phyloP scores from a whole-genome alignment of 768 basidiomycete genomes.

The Scleroderma citrinum region DNA sequence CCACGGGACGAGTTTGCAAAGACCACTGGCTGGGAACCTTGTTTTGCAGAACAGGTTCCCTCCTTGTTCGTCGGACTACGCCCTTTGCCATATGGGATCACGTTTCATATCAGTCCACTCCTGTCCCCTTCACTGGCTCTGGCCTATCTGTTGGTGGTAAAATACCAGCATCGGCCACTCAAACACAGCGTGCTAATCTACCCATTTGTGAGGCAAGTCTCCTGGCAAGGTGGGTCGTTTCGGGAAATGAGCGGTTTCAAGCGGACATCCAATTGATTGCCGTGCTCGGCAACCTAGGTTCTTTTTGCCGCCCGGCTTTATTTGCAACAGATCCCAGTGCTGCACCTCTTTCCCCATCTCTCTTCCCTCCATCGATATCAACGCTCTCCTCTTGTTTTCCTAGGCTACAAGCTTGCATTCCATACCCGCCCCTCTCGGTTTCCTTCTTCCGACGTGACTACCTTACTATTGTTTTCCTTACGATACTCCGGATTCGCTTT shows the following conservation, averaged over 20 bases:
- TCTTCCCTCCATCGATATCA: slow-evolving; percentile 27
- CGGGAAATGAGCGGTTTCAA: slow-evolving; percentile 30
- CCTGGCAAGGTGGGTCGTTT: too few species aligned
- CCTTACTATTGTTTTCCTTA: slow-evolving; percentile 8
- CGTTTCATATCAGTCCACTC: too few species aligned
- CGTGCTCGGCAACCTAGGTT: slow-evolving; percentile 33
- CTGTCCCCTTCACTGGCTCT: too few species aligned
- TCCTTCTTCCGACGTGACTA: slow-evolving; percentile 1
- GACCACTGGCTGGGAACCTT: too few species aligned
- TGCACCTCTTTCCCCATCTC: slow-evolving; percentile 22
- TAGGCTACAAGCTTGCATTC: slow-evolving; percentile 1
- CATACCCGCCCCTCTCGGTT: slow-evolving; percentile 1
- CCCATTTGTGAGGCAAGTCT: neutral
- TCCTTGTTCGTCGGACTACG: too few species aligned
- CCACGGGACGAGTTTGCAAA: too few species aligned
- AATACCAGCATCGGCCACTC: too few species aligned
- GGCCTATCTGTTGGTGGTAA: too few species aligned
- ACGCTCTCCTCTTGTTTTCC: slow-evolving; percentile 11
- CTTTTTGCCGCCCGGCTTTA: slow-evolving; percentile 34
- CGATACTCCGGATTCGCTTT: slow-evolving; percentile 18
- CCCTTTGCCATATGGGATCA: too few species aligned
- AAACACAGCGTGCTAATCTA: too few species aligned
- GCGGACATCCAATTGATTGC: slow-evolving; percentile 33
- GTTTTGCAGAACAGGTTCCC: too few species aligned
- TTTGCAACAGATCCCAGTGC: slow-evolving; percentile 36